phyloP scores from a whole-genome alignment of 2,329 filamentous ascomycete genomes.

The Nannizziopsis barbatae region DNA sequence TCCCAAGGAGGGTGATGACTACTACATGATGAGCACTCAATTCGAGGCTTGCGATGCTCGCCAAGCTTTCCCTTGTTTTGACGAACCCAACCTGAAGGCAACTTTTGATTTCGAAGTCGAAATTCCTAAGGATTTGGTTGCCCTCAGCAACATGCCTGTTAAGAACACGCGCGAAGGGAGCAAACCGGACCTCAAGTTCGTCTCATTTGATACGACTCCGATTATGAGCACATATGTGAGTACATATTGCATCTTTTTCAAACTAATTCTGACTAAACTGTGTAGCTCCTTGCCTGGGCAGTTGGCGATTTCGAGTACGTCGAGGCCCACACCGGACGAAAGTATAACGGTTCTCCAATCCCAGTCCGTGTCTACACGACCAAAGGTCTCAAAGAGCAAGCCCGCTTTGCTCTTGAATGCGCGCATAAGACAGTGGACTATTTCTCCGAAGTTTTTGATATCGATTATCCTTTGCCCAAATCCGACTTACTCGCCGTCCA shows the following conservation, averaged over 20 bases:
- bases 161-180: conserved; percentile 59
- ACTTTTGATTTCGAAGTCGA: conserved; percentile 92
- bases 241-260: conserved; percentile 10
- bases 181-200: conserved; percentile 51
- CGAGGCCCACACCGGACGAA: conserved; percentile 77
- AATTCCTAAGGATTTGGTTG: conserved; percentile 75
- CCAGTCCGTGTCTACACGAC: conserved; percentile 96
- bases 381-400: conserved; percentile 84
- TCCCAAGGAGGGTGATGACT: conserved; percentile 55
- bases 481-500: conserved; percentile 82
- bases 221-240: conserved; percentile 74
- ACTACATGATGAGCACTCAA: conserved; percentile 83
- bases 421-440: conserved; percentile 90
- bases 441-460: conserved; percentile 86
- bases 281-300: conserved; percentile 79
- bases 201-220: conserved; percentile 73
- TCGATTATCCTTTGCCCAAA: conserved; percentile 89
- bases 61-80: conserved; percentile 92
- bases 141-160: conserved; percentile 90
- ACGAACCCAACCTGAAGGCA: conserved; percentile 93
- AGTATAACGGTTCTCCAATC: conserved; percentile 81
- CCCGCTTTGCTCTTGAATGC: conserved; percentile 76
- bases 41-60: conserved; percentile 95
- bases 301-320: conserved; percentile 96
- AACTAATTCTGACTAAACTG: conserved; percentile 43